Evolutionary conservation across 345 rosid genomes (phyloP), one percentile per base, ranked within the genome.

Genomic region (Gossypium australe): DNA sequence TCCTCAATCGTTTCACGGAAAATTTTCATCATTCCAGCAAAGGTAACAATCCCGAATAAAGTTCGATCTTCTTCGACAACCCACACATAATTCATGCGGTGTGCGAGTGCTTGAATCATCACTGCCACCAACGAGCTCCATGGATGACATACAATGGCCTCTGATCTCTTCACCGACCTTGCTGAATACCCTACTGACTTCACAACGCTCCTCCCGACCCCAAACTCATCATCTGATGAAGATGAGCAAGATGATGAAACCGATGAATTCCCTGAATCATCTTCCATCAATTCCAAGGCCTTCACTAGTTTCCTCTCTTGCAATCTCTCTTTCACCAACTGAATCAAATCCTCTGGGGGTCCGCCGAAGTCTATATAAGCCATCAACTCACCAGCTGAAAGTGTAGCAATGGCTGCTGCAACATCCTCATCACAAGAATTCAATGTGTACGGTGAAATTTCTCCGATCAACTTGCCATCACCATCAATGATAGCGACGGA

Each of bases 81-180:
- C 94, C 94, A 89, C 43, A 77, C 80, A 2, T 84, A 86, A 47
- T 80, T 79, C 51, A 82, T 81, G 49, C 92, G 88, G 52, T 80
- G 88, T 11, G 92, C 80, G 1, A 89, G 83, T 7, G 88, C 89
- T 84, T 89, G 90, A 67, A 89, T 86, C 85, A 89, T 86, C 71
- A 89, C 89, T 0, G 92, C 94, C 34, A 88, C 82, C 44, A 89
- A 72, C 2, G 94, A 89, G 77, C 82, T 87, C 88, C 85, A 77
- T 7, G 90, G 88, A 72, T 80, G 59, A 72, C 92, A 89, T 75
- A 86, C 78, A 16, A 71, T 82, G 12, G 78, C 86, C 64, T 81
- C 87, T 0, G 87, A 80, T 34, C 78, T 81, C 77, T 86, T 84
- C 20, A 41, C 78, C 38, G 69, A 75, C 58, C 78, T 81, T 2